Conservation (phyloP, 768 basidiomycete species). For the Gautieria morchelliformis region DNA sequence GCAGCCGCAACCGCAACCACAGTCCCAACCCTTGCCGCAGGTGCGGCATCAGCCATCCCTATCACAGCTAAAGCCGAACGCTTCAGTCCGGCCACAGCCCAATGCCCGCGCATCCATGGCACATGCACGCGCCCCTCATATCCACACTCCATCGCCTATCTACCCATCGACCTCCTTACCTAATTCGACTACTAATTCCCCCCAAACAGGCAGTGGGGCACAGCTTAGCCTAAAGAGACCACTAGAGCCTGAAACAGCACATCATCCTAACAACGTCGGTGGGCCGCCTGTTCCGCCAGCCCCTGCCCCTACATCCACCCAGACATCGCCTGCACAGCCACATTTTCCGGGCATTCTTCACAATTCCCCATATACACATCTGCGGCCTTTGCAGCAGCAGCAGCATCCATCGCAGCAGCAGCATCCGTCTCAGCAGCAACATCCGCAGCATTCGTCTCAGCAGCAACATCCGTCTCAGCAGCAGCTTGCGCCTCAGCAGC, state of each 20-base stretch:
- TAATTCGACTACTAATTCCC: conserved; percentile 5
- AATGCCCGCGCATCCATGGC: neutral
- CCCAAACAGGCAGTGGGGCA: neutral
- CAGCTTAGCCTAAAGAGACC: neutral
- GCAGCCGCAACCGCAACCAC: neutral
- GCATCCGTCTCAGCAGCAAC: neutral
- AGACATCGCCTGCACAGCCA: conserved; percentile 2
- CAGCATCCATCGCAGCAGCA: neutral
- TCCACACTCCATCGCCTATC: conserved; percentile 6
- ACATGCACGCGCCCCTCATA: neutral
- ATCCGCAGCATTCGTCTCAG: no score
- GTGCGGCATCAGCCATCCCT: conserved; percentile 1
- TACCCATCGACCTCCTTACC: conserved; percentile 4
- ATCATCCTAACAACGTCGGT: neutral
- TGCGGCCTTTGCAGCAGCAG: neutral
- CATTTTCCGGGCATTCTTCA: conserved; percentile 2
- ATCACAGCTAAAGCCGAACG: conserved; percentile 1
- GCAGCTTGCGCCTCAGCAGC: no score
- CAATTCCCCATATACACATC: conserved; percentile 5
- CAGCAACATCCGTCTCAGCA: no score
- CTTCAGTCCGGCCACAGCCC: neutral
- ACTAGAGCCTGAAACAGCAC: neutral
- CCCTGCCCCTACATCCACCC: neutral
- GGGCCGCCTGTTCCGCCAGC: neutral
- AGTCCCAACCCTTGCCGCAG: neutral